Evolutionary conservation across 257 asterid genomes (phyloP), one percentile per base, ranked within the genome.

Genomic region (Gynochthodes officinalis): DNA sequence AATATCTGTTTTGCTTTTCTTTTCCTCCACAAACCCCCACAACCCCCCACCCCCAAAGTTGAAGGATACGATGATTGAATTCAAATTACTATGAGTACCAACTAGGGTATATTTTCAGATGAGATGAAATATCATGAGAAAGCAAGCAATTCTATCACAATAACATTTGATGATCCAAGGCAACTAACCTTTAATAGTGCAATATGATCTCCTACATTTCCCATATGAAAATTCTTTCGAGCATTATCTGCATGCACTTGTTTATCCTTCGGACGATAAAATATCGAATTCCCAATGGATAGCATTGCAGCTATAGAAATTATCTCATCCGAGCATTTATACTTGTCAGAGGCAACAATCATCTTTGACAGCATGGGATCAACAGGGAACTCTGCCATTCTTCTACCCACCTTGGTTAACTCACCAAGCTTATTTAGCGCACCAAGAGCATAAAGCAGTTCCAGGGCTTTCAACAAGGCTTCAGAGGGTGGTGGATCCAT

Each of bases 401-500:
- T 88, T 79, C 98, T 80, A 70, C 98, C 98, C 35, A 84, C 87
- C 83, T 86, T 93, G 33, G 97, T 91, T 76, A 93, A 73, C 77
- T 91, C 96, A 15, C 97, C 98, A 21, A 49, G 88, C 82, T 89
- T 91, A 79, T 93, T 93, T 66, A 93, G 97, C 28, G 98, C 97
- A 81, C 94, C 87, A 57, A 93, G 78, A 58, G 96, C 97, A 84
- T 89, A 91, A 64, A 93, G 91, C 64, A 87, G 68, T 80, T 93
- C 98, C 86, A 91, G 79, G 23, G 98, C 98, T 85, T 91, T 93
- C 73, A 91, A 63, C 71, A 93, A 82, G 79, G 97, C 96, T 88
- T 93, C 98, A 32, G 96, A 84, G 72, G 97, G 95, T 30, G 98
- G 98, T 64, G 98, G 97, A 69, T 93, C 98, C 98, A 93, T 93